Conservation (phyloP, 2,329 filamentous ascomycete species). For the Cordyceps cateniannulata region DNA sequence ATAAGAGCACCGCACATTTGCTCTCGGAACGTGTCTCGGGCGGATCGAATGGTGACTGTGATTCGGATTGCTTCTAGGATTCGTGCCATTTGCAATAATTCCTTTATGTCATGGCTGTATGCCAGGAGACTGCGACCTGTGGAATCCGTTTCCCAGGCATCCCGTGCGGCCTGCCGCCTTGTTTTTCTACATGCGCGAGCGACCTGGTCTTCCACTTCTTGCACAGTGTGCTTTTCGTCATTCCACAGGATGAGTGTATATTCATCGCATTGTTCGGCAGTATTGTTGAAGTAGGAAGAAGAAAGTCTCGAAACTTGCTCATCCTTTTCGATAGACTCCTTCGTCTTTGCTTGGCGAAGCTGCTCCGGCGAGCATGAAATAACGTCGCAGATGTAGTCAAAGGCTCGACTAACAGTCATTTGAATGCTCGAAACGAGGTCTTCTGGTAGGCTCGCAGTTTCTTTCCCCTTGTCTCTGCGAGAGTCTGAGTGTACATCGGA, state of each 20-base stretch:
- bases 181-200: conserved; percentile 78
- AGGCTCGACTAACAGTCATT: conserved; percentile 75
- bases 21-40: conserved; percentile 91
- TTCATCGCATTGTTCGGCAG: conserved; percentile 42
- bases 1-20: conserved; percentile 98
- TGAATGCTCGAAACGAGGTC: conserved; percentile 72
- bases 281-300: conserved; percentile 62
- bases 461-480: conserved; percentile 56
- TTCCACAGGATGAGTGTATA: conserved; percentile 92
- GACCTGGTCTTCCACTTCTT: conserved; percentile 85
- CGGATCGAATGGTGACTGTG: conserved; percentile 88
- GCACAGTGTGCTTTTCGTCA: conserved; percentile 95
- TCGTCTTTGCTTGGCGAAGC: conserved; percentile 76
- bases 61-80: conserved; percentile 94
- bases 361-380: conserved; percentile 98
- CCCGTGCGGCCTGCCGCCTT: conserved; percentile 59
- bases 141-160: conserved; percentile 83
- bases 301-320: conserved; percentile 73
- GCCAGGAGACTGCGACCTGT: conserved; percentile 81
- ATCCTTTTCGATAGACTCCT: conserved; percentile 72
- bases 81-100: conserved; percentile 70
- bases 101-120: conserved; percentile 64
- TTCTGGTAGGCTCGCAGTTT: conserved; percentile 56
- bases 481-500: conserved; percentile 50
- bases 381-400: conserved; percentile 97